These are phyloP conservation scores for Neoascochyta sp. DNA, from an alignment of 2,329 filamentous ascomycete genomes.

Conservation along the genomic window DNA sequence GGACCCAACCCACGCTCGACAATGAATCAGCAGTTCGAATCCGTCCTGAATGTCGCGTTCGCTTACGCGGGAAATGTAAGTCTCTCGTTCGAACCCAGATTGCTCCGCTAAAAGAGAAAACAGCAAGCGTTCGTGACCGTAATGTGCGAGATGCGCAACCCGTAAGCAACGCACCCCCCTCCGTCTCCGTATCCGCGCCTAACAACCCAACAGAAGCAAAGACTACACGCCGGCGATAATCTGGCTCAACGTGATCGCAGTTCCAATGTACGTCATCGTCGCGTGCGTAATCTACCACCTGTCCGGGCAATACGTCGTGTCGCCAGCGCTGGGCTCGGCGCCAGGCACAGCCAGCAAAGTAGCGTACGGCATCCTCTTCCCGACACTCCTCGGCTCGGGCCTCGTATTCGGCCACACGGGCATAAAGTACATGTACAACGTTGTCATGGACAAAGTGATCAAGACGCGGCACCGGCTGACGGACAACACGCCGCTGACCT, in stretches of 20 bases:
- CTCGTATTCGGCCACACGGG: slow-evolving; percentile 67
- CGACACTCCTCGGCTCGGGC: slow-evolving; percentile 65
- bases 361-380: slow-evolving; percentile 62
- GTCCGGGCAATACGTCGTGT: slow-evolving; percentile 56
- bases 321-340: slow-evolving; percentile 62
- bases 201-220: slow-evolving; percentile 1
- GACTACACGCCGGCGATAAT: slow-evolving; percentile 6
- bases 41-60: slow-evolving; percentile 59
- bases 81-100: no score
- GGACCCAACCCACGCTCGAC: slow-evolving; percentile 3
- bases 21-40: slow-evolving; percentile 6
- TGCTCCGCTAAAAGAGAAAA: not conserved
- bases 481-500: slow-evolving; percentile 22
- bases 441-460: slow-evolving; percentile 46
- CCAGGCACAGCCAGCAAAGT: slow-evolving; percentile 54
- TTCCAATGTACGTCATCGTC: slow-evolving; percentile 59
- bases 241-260: slow-evolving; percentile 36
- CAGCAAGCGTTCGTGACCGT: slow-evolving; percentile 63
- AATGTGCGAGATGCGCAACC: slow-evolving; percentile 56
- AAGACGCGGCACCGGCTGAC: slow-evolving; percentile 2
- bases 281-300: slow-evolving; percentile 64
- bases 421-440: slow-evolving; percentile 60
- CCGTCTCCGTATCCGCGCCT: slow-evolving; percentile 45
- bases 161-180: no score
- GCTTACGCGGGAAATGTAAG: slow-evolving; percentile 40